A percentile compares a stretch with the other conserved stretches of the same genome.
Evolutionary conservation across 2,329 filamentous ascomycete genomes (phyloP).

Genomic region (Diaporthe sp.): DNA sequence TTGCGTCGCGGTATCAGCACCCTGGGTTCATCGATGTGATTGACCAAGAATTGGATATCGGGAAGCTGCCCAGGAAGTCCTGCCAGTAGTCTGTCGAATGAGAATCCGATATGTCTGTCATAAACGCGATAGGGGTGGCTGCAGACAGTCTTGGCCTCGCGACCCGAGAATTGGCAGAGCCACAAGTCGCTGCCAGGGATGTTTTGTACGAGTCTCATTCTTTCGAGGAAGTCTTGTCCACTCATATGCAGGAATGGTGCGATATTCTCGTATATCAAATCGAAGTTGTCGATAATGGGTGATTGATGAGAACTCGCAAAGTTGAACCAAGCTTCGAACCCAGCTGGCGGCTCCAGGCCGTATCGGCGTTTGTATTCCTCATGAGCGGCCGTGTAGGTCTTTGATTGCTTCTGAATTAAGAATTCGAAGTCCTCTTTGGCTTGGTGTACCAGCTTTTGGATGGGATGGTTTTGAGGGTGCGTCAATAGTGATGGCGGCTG

Average conservation of each 20-base stretch:
- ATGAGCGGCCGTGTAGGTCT: conserved; percentile 49
- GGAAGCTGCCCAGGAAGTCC: conserved; percentile 47
- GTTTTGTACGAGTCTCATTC: conserved; percentile 42
- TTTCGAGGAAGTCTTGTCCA: conserved; percentile 49
- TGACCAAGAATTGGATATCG: conserved; percentile 59
- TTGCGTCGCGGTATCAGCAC: conserved; percentile 46
- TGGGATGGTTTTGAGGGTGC: conserved; percentile 47
- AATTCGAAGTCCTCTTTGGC: conserved; percentile 49
- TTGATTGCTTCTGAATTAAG: conserved; percentile 53
- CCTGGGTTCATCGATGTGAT: conserved; percentile 62
- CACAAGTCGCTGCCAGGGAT: conserved; percentile 28
- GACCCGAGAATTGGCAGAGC: conserved; percentile 23
- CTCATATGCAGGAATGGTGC: conserved; percentile 56
- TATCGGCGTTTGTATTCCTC: conserved; percentile 60
- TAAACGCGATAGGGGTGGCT: conserved; percentile 23
- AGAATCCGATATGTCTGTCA: conserved; percentile 18
- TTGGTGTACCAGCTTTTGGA: conserved; percentile 48
- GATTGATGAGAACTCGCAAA: conserved; percentile 56
- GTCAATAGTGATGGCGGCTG: conserved; percentile 32
- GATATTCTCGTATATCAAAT: conserved; percentile 55
- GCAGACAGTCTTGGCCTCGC: conserved; percentile 46
- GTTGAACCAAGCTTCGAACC: conserved; percentile 60
- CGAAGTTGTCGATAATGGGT: conserved; percentile 63
- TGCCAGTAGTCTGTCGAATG: conserved; percentile 42
- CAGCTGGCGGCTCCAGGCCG: conserved; percentile 55